Evolutionary conservation across 352 stramenopile genomes (phyloP).

Genomic region (Globisporangium paddicum): DNA sequence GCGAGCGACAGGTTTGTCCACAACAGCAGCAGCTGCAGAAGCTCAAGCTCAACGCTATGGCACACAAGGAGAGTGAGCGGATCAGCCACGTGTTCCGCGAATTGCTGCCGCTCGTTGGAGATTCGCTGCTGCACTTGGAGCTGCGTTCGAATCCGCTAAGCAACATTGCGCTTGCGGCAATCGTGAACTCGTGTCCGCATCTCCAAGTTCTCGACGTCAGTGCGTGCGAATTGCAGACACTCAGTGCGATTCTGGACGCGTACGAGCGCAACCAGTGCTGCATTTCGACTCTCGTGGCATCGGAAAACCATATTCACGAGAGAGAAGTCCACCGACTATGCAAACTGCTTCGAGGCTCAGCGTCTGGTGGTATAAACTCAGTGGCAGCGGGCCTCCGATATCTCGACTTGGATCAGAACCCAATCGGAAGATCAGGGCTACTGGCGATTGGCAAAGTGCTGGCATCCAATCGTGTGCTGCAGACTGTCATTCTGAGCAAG

Average conservation of each 20-base stretch:
- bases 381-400: conserved; percentile 17
- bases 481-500: conserved; percentile 23
- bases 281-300: conserved; percentile 28
- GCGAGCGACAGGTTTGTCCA: background rate
- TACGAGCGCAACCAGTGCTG: conserved; percentile 18
- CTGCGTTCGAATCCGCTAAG: conserved; percentile 26
- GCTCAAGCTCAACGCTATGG: conserved; percentile 30
- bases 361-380: background rate
- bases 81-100: conserved; percentile 16
- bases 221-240: conserved; percentile 28
- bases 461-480: conserved; percentile 20
- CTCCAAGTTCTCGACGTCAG: conserved; percentile 33
- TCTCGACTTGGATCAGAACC: conserved; percentile 37
- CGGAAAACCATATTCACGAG: conserved; percentile 29
- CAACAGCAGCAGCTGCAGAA: conserved; percentile 15
- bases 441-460: conserved; percentile 16
- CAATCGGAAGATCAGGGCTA: conserved; percentile 16
- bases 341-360: conserved; percentile 15
- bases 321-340: conserved; percentile 25
- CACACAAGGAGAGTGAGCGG: conserved; percentile 7
- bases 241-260: conserved; percentile 22
- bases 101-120: conserved; percentile 18
- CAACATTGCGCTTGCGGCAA: conserved; percentile 11
- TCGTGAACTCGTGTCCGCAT: conserved; percentile 31
- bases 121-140: conserved; percentile 22